Evolutionary conservation across 73 alveolate genomes (phyloP).

Genomic region (Urostyla sp.): DNA sequence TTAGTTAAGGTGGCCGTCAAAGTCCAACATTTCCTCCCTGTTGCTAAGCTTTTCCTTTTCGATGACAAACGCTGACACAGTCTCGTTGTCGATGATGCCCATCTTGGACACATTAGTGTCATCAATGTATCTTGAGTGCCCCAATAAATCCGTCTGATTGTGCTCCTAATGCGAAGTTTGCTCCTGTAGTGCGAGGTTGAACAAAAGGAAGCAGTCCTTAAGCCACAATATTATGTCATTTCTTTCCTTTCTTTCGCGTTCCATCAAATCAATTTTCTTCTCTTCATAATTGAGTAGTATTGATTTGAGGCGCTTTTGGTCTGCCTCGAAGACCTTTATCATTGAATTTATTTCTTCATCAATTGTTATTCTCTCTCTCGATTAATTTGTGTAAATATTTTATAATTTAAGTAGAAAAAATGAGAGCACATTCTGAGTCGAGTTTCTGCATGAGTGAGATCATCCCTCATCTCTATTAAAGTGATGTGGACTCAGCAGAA

Average conservation of each 20-base stretch:
- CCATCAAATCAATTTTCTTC: slow-evolving; percentile 27
- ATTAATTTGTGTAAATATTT: too few relatives aligned
- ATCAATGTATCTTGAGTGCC: too few relatives aligned
- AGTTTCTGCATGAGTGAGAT: too few relatives aligned
- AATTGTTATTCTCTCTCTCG: too few relatives aligned
- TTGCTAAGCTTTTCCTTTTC: slow-evolving; percentile 3
- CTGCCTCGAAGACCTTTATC: slow-evolving; percentile 59
- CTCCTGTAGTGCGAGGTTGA: slow-evolving; percentile 27
- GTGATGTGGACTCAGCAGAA: too few relatives aligned
- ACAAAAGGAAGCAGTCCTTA: slow-evolving; percentile 40
- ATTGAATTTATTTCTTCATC: slow-evolving; percentile 58
- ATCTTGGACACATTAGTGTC: slow-evolving; percentile 6
- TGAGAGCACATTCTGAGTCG: too few relatives aligned
- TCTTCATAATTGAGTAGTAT: slow-evolving; percentile 40
- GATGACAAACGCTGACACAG: slow-evolving; percentile 28
- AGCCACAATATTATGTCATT: slow-evolving; percentile 1
- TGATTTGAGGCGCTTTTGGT: slow-evolving; percentile 22
- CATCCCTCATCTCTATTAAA: too few relatives aligned
- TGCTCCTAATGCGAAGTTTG: slow-evolving; percentile 10
- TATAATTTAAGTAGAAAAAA: too few relatives aligned
- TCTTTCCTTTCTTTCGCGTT: slow-evolving; percentile 38
- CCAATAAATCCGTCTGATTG: slow-evolving; percentile 2
- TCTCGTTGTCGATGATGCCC: slow-evolving; percentile 18
- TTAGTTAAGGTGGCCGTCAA: slow-evolving; percentile 4
- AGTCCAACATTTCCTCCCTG: slow-evolving; percentile 22